Evolutionary conservation across 208 protist genomes (phyloP).

Genomic region (Crithidia sp.): DNA sequence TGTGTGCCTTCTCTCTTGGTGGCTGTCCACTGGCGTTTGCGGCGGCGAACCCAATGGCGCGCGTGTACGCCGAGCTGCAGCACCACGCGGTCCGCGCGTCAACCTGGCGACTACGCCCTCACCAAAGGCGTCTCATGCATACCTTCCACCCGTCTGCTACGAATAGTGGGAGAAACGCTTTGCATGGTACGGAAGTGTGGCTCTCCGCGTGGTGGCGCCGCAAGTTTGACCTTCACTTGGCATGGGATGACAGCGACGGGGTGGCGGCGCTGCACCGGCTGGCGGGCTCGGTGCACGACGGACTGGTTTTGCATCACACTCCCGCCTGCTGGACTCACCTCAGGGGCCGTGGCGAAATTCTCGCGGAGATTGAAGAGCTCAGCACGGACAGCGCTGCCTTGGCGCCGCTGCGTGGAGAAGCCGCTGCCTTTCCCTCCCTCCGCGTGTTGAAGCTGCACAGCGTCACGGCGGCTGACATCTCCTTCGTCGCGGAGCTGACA

Average conservation of each 20-base stretch:
- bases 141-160: not conserved
- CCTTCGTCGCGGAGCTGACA: not conserved
- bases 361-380: not conserved
- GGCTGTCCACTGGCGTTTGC: slow-evolving; percentile 3
- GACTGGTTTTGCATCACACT: not conserved
- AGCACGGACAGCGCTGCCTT: not conserved
- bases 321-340: not conserved
- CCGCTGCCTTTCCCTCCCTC: not conserved
- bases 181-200: not conserved
- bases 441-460: not conserved
- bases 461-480: not conserved
- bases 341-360: not conserved
- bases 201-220: slow-evolving; percentile 8
- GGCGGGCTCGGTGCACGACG: not conserved
- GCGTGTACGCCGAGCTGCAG: slow-evolving; percentile 14
- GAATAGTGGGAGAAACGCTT: too few species aligned
- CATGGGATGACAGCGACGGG: not conserved
- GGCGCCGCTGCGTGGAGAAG: not conserved
- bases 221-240: not conserved
- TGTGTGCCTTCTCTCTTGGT: not conserved
- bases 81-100: not conserved
- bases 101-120: not conserved
- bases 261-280: not conserved
- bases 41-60: slow-evolving; percentile 3
- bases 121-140: not conserved